phyloP scores from a whole-genome alignment of 1,284 basidiomycete genomes.

The Austroboletus olivaceoglutinosus region DNA sequence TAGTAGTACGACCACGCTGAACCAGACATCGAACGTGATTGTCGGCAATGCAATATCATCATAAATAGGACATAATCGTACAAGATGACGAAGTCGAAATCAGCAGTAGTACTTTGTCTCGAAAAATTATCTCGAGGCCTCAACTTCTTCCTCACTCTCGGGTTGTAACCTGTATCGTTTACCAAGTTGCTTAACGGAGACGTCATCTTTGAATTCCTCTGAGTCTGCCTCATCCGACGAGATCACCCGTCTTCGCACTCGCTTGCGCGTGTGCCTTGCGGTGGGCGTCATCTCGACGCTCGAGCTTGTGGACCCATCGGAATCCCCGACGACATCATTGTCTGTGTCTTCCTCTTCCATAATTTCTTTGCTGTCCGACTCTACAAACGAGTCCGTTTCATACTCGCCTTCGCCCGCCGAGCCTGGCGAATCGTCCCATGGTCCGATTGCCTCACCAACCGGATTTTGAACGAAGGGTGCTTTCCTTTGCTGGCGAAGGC shows the following conservation, averaged over 20 bases:
- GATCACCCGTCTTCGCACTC: neutral
- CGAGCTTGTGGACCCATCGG: neutral
- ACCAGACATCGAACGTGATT: too few relatives aligned
- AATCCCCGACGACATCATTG: too few relatives aligned
- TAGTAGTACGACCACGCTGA: too few relatives aligned
- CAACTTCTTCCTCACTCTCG: too few relatives aligned
- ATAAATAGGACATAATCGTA: too few relatives aligned
- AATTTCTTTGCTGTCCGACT: conserved; percentile 5
- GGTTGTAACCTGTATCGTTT: conserved; percentile 7
- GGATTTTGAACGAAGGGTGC: conserved; percentile 11
- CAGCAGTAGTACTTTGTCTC: too few relatives aligned
- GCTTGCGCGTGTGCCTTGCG: neutral
- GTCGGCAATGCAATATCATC: too few relatives aligned
- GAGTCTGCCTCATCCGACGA: conserved; percentile 6
- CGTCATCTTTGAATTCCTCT: too few relatives aligned
- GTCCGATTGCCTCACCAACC: conserved; percentile 15
- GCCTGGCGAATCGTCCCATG: conserved; percentile 10
- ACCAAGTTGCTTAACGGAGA: conserved; percentile 1
- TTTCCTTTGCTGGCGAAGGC: conserved; percentile 4
- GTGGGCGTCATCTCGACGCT: neutral
- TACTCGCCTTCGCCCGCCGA: conserved; percentile 14
- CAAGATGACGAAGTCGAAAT: too few relatives aligned
- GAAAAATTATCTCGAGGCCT: too few relatives aligned
- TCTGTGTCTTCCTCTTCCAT: neutral
- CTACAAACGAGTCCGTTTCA: conserved; percentile 12